A percentile compares a stretch with the other conserved stretches of the same genome.
Evolutionary conservation across 306 rosid genomes (phyloP).

Genomic region (Trifolium fragiferum): DNA sequence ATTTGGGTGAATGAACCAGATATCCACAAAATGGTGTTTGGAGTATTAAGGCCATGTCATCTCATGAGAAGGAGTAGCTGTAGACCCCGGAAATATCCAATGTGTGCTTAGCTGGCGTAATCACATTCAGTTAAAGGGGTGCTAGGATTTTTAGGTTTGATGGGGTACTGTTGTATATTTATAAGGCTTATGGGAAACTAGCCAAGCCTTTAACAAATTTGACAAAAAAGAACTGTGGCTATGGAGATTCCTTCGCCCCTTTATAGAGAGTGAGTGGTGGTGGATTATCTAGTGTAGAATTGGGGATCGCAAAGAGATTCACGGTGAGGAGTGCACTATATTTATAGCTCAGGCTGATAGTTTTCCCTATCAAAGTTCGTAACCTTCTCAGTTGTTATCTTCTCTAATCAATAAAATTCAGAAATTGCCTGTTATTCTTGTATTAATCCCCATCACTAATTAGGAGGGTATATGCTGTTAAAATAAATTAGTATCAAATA

Average conservation of each 20-base stretch:
- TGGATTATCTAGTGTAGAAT: not conserved
- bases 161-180: too few species aligned
- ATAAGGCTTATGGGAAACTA: too few species aligned
- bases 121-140: too few species aligned
- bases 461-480: conserved; percentile 21
- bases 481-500: conserved; percentile 14
- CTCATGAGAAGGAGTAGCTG: too few species aligned
- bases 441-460: conserved; percentile 2
- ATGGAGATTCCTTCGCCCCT: not conserved
- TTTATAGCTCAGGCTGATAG: not conserved
- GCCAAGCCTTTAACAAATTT: not conserved
- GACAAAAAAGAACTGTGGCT: not conserved
- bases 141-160: too few species aligned
- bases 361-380: not conserved
- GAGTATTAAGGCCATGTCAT: too few species aligned
- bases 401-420: not conserved
- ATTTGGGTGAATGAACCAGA: not conserved
- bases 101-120: too few species aligned
- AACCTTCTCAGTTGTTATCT: not conserved
- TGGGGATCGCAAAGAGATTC: not conserved
- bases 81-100: too few species aligned
- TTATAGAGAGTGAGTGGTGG: not conserved
- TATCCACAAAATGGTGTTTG: not conserved
- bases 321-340: not conserved
- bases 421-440: not conserved